Base-by-base conservation (phyloP, 768 basidiomycete genomes). In the Naganishia onofrii region DNA sequence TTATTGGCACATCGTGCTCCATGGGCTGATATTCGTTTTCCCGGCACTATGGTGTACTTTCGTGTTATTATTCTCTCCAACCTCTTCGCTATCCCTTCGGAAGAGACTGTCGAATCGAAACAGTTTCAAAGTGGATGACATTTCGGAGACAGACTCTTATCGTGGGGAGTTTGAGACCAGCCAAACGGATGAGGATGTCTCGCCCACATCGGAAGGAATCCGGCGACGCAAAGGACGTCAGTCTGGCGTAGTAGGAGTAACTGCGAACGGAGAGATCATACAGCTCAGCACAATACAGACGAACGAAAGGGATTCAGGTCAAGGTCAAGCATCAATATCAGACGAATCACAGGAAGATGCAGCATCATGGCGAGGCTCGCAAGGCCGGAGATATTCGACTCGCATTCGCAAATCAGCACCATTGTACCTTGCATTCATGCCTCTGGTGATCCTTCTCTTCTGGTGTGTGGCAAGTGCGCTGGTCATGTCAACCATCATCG, bases 401-500 rank as follows among this genome's bases (percentile, higher is more conserved):
- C 38, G 23, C 2, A 26, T 26, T 1, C 60, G 60, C 10, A 63
- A 58, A 46, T 56, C 71, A 26, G 58, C 71, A n/a, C 71, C 71
- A 0, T 21, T 72, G 31, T 72, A 68, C 44, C 60, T 72, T 12
- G 58, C 71, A 32, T 67, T 67, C 36, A 29, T 72, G 26, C 67
- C 71, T 3, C 46, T 72, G 32, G 34, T 42, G 3, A 29, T 69
- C n/a, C 53, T 72, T 21, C 19, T 56, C 21, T 10, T 66, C 13
- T 72, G 71, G 71, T 51, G 56, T 23, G 15, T 57, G 23, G 34
- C 54, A n/a, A 55, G 34, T 12, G 71, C 71, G 13, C n/a, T 72
- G 58, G 56, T 72, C 32, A 68, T 72, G 71, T 54, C 65, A 2
- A 72, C 71, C 23, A 72, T 72, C 48, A 72, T 72, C 23, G 71